These are phyloP conservation scores for Fusarium sp. DNA, from an alignment of 2,329 filamentous ascomycete species.

Conservation along the genomic window DNA sequence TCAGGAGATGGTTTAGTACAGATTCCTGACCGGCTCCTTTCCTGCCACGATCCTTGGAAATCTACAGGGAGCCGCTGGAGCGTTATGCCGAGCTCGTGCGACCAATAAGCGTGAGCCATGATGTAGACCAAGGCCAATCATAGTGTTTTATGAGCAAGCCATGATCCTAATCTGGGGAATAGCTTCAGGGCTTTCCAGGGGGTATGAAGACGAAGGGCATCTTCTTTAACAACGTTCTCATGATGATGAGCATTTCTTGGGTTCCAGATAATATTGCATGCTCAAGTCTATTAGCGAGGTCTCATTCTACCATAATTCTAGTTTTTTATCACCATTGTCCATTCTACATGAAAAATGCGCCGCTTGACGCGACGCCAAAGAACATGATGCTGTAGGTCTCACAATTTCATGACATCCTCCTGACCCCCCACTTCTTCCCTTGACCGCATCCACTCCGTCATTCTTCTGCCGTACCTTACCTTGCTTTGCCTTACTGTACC, in stretches of 20 bases:
- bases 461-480: slow-evolving; percentile 27
- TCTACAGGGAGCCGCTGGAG: slow-evolving; percentile 17
- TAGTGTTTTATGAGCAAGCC: slow-evolving; percentile 1
- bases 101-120: slow-evolving; percentile 30
- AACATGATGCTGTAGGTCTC: slow-evolving; percentile 40
- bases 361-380: slow-evolving; percentile 16
- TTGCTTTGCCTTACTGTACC: slow-evolving; percentile 12
- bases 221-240: slow-evolving; percentile 1
- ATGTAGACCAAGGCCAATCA: slow-evolving; percentile 21
- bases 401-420: slow-evolving; percentile 45
- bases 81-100: slow-evolving; percentile 8
- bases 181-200: slow-evolving; percentile 32
- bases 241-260: slow-evolving; percentile 5
- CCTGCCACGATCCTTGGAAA: slow-evolving; percentile 47
- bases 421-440: slow-evolving; percentile 46
- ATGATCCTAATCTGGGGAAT: slow-evolving; percentile 39
- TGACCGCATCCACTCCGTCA: slow-evolving; percentile 39
- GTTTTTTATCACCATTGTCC: not conserved
- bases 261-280: not conserved
- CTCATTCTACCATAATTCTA: not conserved
- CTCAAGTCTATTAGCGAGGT: no score
- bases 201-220: slow-evolving; percentile 8
- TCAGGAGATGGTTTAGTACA: slow-evolving; percentile 45
- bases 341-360: not conserved
- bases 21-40: slow-evolving; percentile 38